phyloP scores from a whole-genome alignment of 2,329 filamentous ascomycete genomes.

The Penicillium aurantiogriseum region DNA sequence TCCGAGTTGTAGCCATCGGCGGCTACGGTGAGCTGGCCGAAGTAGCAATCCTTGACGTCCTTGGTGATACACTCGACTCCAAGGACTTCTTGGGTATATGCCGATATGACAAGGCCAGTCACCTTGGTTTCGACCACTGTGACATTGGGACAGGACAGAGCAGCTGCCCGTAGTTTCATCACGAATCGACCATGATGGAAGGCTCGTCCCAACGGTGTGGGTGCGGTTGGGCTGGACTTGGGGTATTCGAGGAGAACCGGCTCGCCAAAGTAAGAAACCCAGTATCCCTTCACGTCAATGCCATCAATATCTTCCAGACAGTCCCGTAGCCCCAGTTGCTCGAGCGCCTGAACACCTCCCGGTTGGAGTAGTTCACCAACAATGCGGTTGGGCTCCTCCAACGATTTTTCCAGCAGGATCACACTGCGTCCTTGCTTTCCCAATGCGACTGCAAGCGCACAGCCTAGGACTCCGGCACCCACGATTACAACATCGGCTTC shows the following conservation, averaged over 20 bases:
- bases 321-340: constrained; percentile 73
- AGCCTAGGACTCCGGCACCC: constrained; percentile 86
- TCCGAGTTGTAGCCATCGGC: constrained; percentile 91
- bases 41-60: constrained; percentile 71
- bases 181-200: constrained; percentile 98
- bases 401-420: constrained; percentile 79
- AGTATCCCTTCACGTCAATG: constrained; percentile 78
- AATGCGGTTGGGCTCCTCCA: constrained; percentile 92
- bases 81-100: constrained; percentile 68
- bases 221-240: constrained; percentile 48
- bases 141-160: constrained; percentile 74
- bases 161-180: constrained; percentile 72
- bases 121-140: constrained; percentile 89
- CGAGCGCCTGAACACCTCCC: constrained; percentile 78
- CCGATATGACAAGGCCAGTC: constrained; percentile 68
- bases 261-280: constrained; percentile 76
- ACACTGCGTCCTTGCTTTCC: constrained; percentile 89
- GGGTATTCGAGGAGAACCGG: constrained; percentile 79
- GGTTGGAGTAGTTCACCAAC: constrained; percentile 94
- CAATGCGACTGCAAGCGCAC: constrained; percentile 77
- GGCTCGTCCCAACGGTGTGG: constrained; percentile 67
- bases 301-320: constrained; percentile 89
- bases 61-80: constrained; percentile 75
- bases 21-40: constrained; percentile 81
- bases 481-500: constrained; percentile 84